These are phyloP conservation scores for Prunus davidiana DNA, from an alignment of 306 rosid genomes.

Conservation along the genomic window DNA sequence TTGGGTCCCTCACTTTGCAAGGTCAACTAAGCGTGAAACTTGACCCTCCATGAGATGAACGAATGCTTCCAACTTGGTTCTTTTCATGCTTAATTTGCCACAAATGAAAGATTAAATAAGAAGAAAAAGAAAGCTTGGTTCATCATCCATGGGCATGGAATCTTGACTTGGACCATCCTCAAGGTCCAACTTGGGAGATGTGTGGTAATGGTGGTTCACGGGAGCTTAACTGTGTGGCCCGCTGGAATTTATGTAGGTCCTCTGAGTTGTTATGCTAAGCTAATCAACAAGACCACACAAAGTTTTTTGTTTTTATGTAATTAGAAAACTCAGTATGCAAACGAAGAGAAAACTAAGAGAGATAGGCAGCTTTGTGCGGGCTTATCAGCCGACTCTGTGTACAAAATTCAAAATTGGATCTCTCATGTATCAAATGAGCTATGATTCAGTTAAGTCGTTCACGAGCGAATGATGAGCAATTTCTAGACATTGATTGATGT, in stretches of 20 bases:
- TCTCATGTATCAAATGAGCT: too few relatives aligned
- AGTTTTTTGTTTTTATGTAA: neutral
- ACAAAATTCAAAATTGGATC: neutral
- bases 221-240: slow-evolving; percentile 15
- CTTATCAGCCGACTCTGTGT: neutral
- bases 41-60: neutral
- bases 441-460: too few relatives aligned
- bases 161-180: slow-evolving; percentile 23
- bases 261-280: neutral
- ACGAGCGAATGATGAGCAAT: neutral
- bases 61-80: neutral
- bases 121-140: neutral
- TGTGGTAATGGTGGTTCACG: slow-evolving; percentile 26
- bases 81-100: neutral
- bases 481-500: neutral
- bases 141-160: slow-evolving; percentile 3
- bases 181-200: neutral
- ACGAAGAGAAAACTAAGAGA: neutral
- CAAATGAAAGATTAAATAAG: neutral
- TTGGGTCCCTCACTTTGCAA: slow-evolving; percentile 16
- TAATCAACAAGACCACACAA: neutral
- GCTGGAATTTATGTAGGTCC: slow-evolving; percentile 19
- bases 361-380: neutral
- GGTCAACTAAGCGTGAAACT: slow-evolving; percentile 24
- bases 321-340: neutral